These are phyloP conservation scores for Phoma sp. DNA, from an alignment of 2,329 filamentous ascomycete species.

Conservation along the genomic window DNA sequence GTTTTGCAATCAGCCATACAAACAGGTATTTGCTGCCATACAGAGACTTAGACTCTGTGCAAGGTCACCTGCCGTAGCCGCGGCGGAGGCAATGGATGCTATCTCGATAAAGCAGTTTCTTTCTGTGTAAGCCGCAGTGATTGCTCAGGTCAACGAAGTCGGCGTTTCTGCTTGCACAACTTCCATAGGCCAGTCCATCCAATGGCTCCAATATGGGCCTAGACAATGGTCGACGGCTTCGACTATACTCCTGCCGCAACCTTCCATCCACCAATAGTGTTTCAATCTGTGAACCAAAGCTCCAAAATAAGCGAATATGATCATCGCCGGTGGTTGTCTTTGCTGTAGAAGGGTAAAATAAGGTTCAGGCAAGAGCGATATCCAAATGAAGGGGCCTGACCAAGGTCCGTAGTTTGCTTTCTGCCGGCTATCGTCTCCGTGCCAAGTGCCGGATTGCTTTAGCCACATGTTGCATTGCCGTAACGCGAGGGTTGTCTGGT, in stretches of 20 bases:
- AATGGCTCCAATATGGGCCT: conserved; percentile 23
- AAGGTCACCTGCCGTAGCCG: no score
- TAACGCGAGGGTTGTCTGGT: conserved; percentile 16
- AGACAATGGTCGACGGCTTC: conserved; percentile 20
- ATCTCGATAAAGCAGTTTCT: no score
- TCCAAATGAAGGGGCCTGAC: conserved; percentile 30
- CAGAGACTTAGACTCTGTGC: no score
- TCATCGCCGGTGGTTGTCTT: conserved; percentile 24
- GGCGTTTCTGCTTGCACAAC: conserved; percentile 2
- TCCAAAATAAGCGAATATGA: conserved; percentile 29
- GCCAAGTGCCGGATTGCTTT: conserved; percentile 10
- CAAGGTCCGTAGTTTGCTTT: conserved; percentile 21
- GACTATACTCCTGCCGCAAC: conserved; percentile 29
- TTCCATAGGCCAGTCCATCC: conserved; percentile 21
- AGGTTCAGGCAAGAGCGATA: conserved; percentile 14
- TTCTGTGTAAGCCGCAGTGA: no score
- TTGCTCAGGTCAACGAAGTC: background rate
- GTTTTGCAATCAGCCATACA: no score
- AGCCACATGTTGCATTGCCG: conserved; percentile 21
- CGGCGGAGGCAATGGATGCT: no score
- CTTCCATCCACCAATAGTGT: conserved; percentile 29
- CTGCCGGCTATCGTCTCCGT: background rate
- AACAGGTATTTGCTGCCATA: no score
- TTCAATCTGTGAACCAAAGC: conserved; percentile 18
- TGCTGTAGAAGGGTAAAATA: conserved; percentile 26